These are phyloP conservation scores for Peronospora farinosa DNA, from an alignment of 352 stramenopile species.

Conservation along the genomic window DNA sequence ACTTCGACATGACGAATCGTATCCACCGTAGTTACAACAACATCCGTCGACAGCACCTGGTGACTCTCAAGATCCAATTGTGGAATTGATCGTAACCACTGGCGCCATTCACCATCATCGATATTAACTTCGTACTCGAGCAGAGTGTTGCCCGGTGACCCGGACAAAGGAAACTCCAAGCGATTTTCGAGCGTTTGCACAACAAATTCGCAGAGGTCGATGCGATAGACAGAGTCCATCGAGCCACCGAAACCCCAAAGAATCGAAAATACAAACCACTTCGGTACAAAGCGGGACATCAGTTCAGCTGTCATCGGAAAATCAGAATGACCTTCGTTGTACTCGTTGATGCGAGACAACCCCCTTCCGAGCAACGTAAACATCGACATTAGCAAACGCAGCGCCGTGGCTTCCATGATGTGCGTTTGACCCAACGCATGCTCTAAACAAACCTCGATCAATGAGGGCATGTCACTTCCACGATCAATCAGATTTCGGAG, in stretches of 20 bases:
- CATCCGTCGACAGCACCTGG: slow-evolving; percentile 92
- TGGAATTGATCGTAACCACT: slow-evolving; percentile 94
- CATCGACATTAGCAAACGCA: slow-evolving; percentile 94
- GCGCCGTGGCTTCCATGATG: slow-evolving; percentile 94
- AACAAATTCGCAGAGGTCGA: slow-evolving; percentile 87
- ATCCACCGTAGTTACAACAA: slow-evolving; percentile 99
- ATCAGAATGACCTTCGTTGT: slow-evolving; percentile 98
- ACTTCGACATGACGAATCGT: slow-evolving; percentile 98
- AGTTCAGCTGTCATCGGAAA: slow-evolving; percentile 97
- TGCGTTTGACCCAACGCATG: slow-evolving; percentile 88
- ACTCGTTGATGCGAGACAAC: slow-evolving; percentile 93
- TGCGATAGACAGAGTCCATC: slow-evolving; percentile 89
- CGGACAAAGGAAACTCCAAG: slow-evolving; percentile 80
- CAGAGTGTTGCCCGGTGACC: slow-evolving; percentile 74
- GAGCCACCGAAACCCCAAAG: slow-evolving; percentile 98
- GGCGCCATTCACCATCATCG: slow-evolving; percentile 94
- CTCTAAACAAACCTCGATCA: slow-evolving; percentile 91
- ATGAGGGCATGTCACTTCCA: slow-evolving; percentile 46
- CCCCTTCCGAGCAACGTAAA: slow-evolving; percentile 93
- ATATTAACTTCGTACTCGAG: slow-evolving; percentile 96
- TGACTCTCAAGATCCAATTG: slow-evolving; percentile 97
- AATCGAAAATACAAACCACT: slow-evolving; percentile 97
- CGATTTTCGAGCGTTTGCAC: slow-evolving; percentile 86
- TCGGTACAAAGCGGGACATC: slow-evolving; percentile 92
- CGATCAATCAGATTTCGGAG: slow-evolving; percentile 55